A percentile compares a stretch with the other conserved stretches of the same genome.
These are phyloP conservation scores for Thraustochytrium striatum DNA, from an alignment of 352 stramenopile genomes.

Conservation along the genomic window DNA sequence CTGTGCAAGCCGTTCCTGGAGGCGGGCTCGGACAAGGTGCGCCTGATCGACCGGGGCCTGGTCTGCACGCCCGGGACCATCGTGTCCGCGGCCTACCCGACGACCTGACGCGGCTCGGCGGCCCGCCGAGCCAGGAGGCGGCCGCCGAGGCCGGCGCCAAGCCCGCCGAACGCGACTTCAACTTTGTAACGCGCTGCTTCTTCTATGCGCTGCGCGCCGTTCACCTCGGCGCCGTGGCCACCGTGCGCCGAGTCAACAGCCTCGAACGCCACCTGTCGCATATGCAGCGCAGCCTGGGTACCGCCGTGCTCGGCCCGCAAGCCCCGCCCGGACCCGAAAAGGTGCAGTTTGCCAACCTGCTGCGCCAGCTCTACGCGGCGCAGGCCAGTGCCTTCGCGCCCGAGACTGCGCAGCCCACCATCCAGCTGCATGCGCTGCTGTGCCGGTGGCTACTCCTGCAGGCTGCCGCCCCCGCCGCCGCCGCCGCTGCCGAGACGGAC, in stretches of 20 bases:
- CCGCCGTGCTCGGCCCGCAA: constrained; percentile 33
- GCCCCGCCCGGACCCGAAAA: constrained; percentile 57
- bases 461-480: not conserved
- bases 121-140: constrained; percentile 10
- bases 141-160: constrained; percentile 49
- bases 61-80: constrained; percentile 62
- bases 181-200: constrained; percentile 94
- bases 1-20: constrained; percentile 73
- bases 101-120: constrained; percentile 30
- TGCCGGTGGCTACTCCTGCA: constrained; percentile 60
- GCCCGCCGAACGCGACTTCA: constrained; percentile 68
- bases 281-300: constrained; percentile 54
- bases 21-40: constrained; percentile 68
- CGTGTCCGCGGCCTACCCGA: constrained; percentile 47
- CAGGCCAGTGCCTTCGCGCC: constrained; percentile 62
- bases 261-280: constrained; percentile 82
- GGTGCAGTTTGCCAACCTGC: constrained; percentile 58
- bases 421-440: constrained; percentile 63
- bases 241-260: constrained; percentile 53
- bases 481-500: not conserved
- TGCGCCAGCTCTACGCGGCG: constrained; percentile 59
- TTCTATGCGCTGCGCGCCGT: constrained; percentile 86
- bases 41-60: constrained; percentile 66
- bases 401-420: constrained; percentile 59
- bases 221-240: constrained; percentile 80